Evolutionary conservation across 352 stramenopile genomes (phyloP).

Genomic region (Phytophthora podocarpi): DNA sequence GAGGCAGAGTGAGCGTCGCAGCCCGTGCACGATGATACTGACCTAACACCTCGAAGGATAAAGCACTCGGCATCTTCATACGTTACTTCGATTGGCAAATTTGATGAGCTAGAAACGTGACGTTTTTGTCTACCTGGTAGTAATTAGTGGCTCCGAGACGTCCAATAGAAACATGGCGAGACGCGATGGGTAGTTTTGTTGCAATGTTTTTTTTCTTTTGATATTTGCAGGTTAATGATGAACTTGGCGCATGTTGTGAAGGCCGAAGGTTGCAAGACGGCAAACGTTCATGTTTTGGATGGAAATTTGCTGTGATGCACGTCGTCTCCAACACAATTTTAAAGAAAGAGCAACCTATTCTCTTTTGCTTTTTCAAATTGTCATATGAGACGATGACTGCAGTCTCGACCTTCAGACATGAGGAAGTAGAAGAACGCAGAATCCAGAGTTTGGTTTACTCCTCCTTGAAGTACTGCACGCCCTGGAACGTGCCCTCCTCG

Average conservation of each 20-base stretch:
- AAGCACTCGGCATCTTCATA: slow-evolving; percentile 54
- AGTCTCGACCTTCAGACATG: slow-evolving; percentile 12
- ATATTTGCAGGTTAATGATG: slow-evolving; percentile 32
- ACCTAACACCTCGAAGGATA: slow-evolving; percentile 53
- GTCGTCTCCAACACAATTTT: no score
- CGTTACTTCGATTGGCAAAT: slow-evolving; percentile 2
- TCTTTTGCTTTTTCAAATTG: no score
- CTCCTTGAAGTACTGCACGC: slow-evolving; percentile 79
- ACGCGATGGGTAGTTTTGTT: not conserved
- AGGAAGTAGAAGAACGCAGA: slow-evolving; percentile 1
- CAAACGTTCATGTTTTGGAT: slow-evolving; percentile 23
- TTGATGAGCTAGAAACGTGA: slow-evolving; percentile 25
- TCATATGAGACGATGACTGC: not conserved
- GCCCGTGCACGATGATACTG: slow-evolving; percentile 68
- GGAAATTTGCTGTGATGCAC: slow-evolving; percentile 17
- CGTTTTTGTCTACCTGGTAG: no score
- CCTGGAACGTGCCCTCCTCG: slow-evolving; percentile 83
- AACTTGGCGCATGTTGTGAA: slow-evolving; percentile 2
- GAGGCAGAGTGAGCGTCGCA: slow-evolving; percentile 76
- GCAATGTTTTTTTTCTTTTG: slow-evolving; percentile 17
- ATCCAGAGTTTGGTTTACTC: slow-evolving; percentile 21
- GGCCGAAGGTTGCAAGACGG: slow-evolving; percentile 10
- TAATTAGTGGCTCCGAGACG: slow-evolving; percentile 12
- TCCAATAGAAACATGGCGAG: not conserved
- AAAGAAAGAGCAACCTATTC: no score